Evolutionary conservation across 371 early-diverging fungal genomes (phyloP).

Genomic region (Mucor velutinosus): DNA sequence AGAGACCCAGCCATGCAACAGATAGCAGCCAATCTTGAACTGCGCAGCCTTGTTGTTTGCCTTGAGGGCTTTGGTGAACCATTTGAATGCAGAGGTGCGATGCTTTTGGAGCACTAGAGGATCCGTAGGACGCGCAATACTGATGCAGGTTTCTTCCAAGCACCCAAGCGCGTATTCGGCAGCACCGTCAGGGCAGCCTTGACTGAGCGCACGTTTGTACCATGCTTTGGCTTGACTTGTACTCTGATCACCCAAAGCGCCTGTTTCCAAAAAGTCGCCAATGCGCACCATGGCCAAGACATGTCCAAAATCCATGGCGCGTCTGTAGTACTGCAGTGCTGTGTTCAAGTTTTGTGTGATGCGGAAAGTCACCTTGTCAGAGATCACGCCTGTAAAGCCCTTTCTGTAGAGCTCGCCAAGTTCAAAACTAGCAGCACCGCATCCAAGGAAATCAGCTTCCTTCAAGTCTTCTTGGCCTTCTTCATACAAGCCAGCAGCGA

Average conservation of each 20-base stretch:
- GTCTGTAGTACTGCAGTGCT: slow-evolving; percentile 1
- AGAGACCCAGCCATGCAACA: slow-evolving; percentile 8
- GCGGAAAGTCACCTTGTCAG: slow-evolving; percentile 1
- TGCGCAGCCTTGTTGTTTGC: slow-evolving; percentile 16
- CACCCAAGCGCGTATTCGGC: slow-evolving; percentile 30
- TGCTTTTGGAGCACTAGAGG: background rate
- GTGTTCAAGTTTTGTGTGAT: background rate
- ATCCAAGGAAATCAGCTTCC: slow-evolving; percentile 21
- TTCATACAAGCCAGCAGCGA: slow-evolving; percentile 19
- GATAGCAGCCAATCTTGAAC: slow-evolving; percentile 22
- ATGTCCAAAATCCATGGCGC: background rate
- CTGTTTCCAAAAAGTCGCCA: slow-evolving; percentile 21
- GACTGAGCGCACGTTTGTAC: slow-evolving; percentile 7
- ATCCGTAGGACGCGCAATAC: background rate
- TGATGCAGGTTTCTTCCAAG: slow-evolving; percentile 13
- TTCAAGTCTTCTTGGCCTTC: slow-evolving; percentile 24
- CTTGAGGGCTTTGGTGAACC: slow-evolving; percentile 18
- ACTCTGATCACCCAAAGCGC: background rate
- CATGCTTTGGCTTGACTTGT: slow-evolving; percentile 5
- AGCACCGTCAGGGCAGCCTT: slow-evolving; percentile 7
- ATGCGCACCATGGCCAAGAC: slow-evolving; percentile 11
- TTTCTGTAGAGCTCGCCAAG: slow-evolving; percentile 16
- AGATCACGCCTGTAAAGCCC: slow-evolving; percentile 15
- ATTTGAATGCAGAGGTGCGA: slow-evolving; percentile 13
- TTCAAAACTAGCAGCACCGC: slow-evolving; percentile 19